These are phyloP conservation scores for Crotalaria pallida DNA, from an alignment of 306 rosid genomes.

Conservation along the genomic window DNA sequence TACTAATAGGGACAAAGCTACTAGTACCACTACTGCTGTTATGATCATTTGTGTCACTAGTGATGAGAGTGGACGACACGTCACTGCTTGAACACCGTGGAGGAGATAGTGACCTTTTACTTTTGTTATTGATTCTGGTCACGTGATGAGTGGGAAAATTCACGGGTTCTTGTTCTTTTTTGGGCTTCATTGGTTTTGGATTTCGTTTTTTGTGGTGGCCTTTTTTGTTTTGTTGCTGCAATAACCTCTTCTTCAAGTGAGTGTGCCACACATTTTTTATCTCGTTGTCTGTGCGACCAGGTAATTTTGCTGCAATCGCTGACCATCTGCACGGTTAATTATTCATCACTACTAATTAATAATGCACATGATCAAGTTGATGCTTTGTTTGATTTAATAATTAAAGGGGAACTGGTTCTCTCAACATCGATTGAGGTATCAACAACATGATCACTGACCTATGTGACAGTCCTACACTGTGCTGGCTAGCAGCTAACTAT, in stretches of 20 bases:
- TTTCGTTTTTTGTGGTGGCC: neutral
- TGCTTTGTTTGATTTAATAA: no score
- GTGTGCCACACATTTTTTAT: no score
- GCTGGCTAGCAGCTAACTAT: no score
- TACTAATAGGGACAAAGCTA: neutral
- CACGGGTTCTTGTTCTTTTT: neutral
- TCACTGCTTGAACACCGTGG: conserved; percentile 45
- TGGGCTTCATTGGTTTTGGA: neutral
- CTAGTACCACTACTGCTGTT: neutral
- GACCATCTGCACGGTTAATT: conserved; percentile 55
- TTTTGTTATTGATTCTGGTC: neutral
- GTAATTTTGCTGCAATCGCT: conserved; percentile 72
- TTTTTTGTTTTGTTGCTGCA: conserved; percentile 3
- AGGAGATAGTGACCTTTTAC: conserved; percentile 18
- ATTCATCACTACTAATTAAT: no score
- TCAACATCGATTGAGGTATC: no score
- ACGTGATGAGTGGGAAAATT: neutral
- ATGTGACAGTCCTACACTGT: no score
- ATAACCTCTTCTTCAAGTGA: conserved; percentile 64
- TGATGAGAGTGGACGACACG: conserved; percentile 27
- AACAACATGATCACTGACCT: no score
- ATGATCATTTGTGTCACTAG: neutral
- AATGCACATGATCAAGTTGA: no score
- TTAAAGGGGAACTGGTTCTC: no score
- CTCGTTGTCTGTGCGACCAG: conserved; percentile 84